Evolutionary conservation across 2,329 filamentous ascomycete genomes (phyloP).

Genomic region (Colletotrichum costaricense): DNA sequence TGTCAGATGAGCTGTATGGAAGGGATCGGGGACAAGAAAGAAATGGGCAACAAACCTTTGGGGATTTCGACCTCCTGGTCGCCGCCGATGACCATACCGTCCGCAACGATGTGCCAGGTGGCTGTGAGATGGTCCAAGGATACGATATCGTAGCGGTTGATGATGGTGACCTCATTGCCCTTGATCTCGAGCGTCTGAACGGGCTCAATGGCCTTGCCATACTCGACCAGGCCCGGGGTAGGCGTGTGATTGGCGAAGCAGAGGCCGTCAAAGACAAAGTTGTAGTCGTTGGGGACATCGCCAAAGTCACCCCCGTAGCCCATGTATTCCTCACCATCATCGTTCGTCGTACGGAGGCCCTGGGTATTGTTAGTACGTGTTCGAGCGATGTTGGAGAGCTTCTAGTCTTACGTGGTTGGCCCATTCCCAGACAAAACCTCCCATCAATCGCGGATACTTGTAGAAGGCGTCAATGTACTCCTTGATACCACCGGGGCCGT

Average conservation of each 20-base stretch:
- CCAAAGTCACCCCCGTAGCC: conserved; percentile 73
- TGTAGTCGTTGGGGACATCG: conserved; percentile 68
- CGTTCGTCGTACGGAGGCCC: conserved; percentile 56
- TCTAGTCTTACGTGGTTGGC: conserved; percentile 61
- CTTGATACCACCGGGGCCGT: conserved; percentile 74
- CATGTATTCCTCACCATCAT: conserved; percentile 59
- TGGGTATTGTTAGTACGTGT: conserved; percentile 36
- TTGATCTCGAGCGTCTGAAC: conserved; percentile 61
- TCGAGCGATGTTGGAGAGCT: background rate
- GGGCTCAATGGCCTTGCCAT: conserved; percentile 70
- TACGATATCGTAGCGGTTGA: conserved; percentile 67
- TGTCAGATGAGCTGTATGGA: background rate
- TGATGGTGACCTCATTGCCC: conserved; percentile 55
- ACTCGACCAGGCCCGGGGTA: conserved; percentile 63
- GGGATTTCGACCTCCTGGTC: conserved; percentile 51
- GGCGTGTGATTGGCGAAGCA: conserved; percentile 61
- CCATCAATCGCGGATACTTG: conserved; percentile 61
- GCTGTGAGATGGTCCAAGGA: conserved; percentile 61
- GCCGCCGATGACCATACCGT: conserved; percentile 49
- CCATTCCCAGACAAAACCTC: conserved; percentile 76
- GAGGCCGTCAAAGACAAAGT: conserved; percentile 70
- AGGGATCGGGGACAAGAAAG: too few relatives aligned
- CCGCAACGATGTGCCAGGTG: conserved; percentile 54
- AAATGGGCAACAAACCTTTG: conserved; percentile 43
- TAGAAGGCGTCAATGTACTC: conserved; percentile 77